Evolutionary conservation across 2,329 filamentous ascomycete species (phyloP), one percentile per base, ranked within the genome.

Genomic region (Drechslerella dactyloides): DNA sequence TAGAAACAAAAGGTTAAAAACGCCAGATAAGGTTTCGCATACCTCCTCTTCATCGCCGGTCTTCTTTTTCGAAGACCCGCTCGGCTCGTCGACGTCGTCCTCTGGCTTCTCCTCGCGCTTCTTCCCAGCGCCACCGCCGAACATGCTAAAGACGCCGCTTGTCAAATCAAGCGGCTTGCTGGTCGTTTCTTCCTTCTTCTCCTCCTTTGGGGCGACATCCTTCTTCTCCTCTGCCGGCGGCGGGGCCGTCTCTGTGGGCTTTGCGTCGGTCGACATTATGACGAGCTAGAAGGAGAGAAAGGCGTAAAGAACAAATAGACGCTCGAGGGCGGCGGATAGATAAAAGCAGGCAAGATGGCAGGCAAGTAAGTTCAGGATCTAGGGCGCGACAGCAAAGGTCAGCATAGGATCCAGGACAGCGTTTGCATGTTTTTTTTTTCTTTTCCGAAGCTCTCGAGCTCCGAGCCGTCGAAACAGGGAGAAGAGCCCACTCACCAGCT

Each of bases 91-190:
- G 51, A 82, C 84, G 74, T 86, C 87, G 76, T 90, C 91, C 78
- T 90, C 90, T 33, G 90, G 83, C 69, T 90, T 89, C 74, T 88
- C 87, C 85, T 94, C 96, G 85, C 91, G 93, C 83, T 94, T 91
- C 85, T 96, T 97, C 87, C 96, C 96, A 73, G 90, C 90, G 74
- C 94, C 94, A 75, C 94, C 94, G 77, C 94, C 94, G 79, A 99
- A 99, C 94, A 99, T 97, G 81, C 91, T 93, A 84, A 97, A 97
- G 75, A 97, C 90, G 33, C 52, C 52, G 48, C 46, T 74, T 27
- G 74, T 64, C 42, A 63, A 57, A 51, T 53, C 55, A 21, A 75
- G 55, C 15, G 73, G 56, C 50, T 46, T 48, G 2, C 15, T 35
- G 46, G 48, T 33, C 5, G 11, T 11, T 48, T 60, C 56, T 52